Base-by-base conservation (phyloP, 257 asterid species). In the Cinchona pubescens region DNA sequence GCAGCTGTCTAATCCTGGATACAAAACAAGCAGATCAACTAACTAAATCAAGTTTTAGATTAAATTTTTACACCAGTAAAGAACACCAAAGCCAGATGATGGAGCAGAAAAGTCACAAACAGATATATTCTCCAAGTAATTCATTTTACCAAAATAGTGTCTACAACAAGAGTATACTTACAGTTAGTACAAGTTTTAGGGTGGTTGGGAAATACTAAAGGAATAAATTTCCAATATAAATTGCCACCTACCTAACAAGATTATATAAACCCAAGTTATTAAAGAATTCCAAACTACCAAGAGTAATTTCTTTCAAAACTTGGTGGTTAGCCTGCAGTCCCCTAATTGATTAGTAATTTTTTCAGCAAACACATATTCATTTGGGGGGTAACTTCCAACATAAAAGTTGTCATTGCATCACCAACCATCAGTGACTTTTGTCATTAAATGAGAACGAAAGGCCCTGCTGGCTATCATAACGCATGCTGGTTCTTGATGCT, bases 271-370 rank as follows among this genome's bases (percentile, higher is more conserved):
- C n/a, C 32, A 58, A 76, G 2, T 53, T 49, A 37, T 29, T 38
- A 43, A 51, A 75, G 45, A 19, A 64, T 42, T 34, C 12, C 75
- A 13, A 60, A 76, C 74, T 16, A 76, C 73, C 79, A 51, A 15
- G 27, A 38, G 25, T 66, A 45, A n/a, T n/a, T n/a, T n/a, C 64
- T 59, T 34, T 55, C 45, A 72, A 15, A 60, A 29, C 12, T 32
- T 71, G 2, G 10, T 34, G 35, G 46, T 43, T 18, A 62, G 25
- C 38, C 27, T 45, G 19, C n/a, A 59, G 49, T 51, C 38, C 10
- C 2, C 48, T 19, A 55, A 2, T 23, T 53, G 59, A 27, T 53
- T 48, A 21, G n/a, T n/a, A n/a, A n/a, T 27, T 3, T 65, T 67
- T 40, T 25, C 30, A 40, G n/a, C 48, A 58, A 68, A 11, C 23